A percentile compares a stretch with the other conserved stretches of the same genome.
These are phyloP conservation scores for Anthracocystis panici-leucophaei DNA, from an alignment of 1,284 basidiomycete species.

Conservation along the genomic window DNA sequence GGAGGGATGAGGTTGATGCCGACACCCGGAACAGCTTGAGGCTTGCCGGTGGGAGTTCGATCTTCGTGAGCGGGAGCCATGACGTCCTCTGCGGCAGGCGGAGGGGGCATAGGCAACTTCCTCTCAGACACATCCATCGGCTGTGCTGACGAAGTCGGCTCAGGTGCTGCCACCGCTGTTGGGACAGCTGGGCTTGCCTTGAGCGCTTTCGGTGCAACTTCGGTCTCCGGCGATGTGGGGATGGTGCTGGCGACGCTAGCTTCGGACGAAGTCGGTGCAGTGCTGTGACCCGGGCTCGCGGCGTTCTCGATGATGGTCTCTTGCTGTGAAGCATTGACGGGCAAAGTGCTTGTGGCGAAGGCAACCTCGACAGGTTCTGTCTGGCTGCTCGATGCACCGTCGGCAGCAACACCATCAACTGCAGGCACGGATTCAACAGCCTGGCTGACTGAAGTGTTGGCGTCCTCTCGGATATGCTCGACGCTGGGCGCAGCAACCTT, in stretches of 20 bases:
- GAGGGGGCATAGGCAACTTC: constrained; percentile 56
- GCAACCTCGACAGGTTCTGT: background rate
- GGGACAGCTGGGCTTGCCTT: constrained; percentile 1
- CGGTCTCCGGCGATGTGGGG: constrained; percentile 46
- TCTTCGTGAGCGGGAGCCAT: constrained; percentile 36
- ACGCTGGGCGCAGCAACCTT: constrained; percentile 6
- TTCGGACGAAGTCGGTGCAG: constrained; percentile 36
- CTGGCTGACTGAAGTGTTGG: background rate
- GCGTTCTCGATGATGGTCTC: constrained; percentile 5
- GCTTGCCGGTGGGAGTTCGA: constrained; percentile 48
- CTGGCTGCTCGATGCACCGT: background rate
- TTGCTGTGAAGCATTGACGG: background rate
- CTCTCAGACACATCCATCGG: constrained; percentile 27
- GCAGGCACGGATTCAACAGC: too few species aligned
- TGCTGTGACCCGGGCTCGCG: constrained; percentile 9
- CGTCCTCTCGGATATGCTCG: constrained; percentile 1
- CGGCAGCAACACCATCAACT: too few species aligned
- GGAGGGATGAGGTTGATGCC: constrained; percentile 65
- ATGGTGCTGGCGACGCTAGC: constrained; percentile 53
- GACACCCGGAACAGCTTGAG: constrained; percentile 22
- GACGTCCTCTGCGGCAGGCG: constrained; percentile 36
- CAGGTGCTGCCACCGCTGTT: constrained; percentile 4
- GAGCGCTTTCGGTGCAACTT: background rate
- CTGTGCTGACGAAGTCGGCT: constrained; percentile 11
- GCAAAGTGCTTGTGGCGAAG: background rate